Conservation (phyloP, 1,284 basidiomycete genomes). For the Psilocybe mexicana region DNA sequence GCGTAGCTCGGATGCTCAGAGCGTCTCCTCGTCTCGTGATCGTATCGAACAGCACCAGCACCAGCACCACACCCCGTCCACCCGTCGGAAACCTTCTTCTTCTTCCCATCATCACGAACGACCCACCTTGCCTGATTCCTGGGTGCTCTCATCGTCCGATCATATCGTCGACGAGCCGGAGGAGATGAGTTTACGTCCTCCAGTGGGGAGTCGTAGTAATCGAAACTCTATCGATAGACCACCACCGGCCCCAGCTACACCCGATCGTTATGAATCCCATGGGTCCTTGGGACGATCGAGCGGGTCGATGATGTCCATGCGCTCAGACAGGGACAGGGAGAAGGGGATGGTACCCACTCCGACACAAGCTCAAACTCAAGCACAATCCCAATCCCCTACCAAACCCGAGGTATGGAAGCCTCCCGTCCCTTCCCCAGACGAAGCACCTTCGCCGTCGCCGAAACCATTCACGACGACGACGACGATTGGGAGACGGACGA, state of each 20-base stretch:
- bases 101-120: slow-evolving; percentile 10
- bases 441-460: slow-evolving; percentile 33
- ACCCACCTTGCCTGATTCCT: slow-evolving; percentile 13
- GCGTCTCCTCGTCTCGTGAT: slow-evolving; percentile 20
- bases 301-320: slow-evolving; percentile 18
- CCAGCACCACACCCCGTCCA: background rate
- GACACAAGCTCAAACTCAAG: no score
- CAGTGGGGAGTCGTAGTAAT: slow-evolving; percentile 5
- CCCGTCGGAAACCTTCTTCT: slow-evolving; percentile 13
- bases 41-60: slow-evolving; percentile 6
- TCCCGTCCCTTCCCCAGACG: slow-evolving; percentile 42
- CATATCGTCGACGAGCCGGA: slow-evolving; percentile 24
- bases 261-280: slow-evolving; percentile 12
- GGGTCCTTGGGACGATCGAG: slow-evolving; percentile 20
- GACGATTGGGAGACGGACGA: slow-evolving; percentile 35
- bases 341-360: no score
- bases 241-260: slow-evolving; percentile 1
- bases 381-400: slow-evolving; percentile 31
- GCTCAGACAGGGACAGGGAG: slow-evolving; percentile 26
- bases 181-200: slow-evolving; percentile 14
- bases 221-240: slow-evolving; percentile 15
- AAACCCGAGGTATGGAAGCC: slow-evolving; percentile 48
- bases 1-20: slow-evolving; percentile 7
- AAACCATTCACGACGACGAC: slow-evolving; percentile 8
- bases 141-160: slow-evolving; percentile 4